Percentiles rank a stretch among this genome's conserved stretches.
Evolutionary conservation across 2,329 filamentous ascomycete genomes (phyloP).

Genomic region (Cryphonectria naterciae): DNA sequence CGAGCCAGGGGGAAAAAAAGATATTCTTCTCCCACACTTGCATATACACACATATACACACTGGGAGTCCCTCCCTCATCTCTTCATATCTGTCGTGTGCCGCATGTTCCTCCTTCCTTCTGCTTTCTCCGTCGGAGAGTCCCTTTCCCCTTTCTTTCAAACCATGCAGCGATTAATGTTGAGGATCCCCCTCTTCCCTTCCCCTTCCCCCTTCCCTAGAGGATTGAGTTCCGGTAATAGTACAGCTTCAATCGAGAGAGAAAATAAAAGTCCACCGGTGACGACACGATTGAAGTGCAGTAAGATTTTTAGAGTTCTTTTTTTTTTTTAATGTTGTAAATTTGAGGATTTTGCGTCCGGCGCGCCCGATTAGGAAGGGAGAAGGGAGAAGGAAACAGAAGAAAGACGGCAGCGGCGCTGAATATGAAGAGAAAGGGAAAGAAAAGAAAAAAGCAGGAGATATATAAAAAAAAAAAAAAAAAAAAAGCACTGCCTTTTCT

Average conservation of each 20-base stretch:
- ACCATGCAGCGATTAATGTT: neutral
- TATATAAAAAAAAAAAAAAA: neutral
- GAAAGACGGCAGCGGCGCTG: neutral
- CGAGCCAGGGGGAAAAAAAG: neutral
- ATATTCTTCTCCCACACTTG: too few species aligned
- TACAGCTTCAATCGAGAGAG: neutral
- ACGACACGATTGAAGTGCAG: slow-evolving; percentile 9
- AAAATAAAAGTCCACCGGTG: neutral
- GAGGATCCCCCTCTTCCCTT: neutral
- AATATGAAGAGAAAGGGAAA: neutral
- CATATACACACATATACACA: too few species aligned
- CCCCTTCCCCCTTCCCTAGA: neutral
- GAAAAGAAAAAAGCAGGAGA: neutral
- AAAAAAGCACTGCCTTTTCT: neutral
- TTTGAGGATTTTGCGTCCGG: slow-evolving; percentile 27
- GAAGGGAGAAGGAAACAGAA: neutral
- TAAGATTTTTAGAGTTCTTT: neutral
- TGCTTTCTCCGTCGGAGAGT: neutral
- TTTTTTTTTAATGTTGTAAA: neutral
- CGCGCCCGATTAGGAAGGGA: slow-evolving; percentile 17
- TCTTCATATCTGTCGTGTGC: neutral
- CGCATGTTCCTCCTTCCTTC: neutral
- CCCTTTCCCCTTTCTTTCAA: too few species aligned
- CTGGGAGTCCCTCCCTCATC: neutral
- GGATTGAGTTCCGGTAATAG: neutral